Evolutionary conservation across 2,329 filamentous ascomycete species (phyloP).

Genomic region (Akanthomyces lecanii): DNA sequence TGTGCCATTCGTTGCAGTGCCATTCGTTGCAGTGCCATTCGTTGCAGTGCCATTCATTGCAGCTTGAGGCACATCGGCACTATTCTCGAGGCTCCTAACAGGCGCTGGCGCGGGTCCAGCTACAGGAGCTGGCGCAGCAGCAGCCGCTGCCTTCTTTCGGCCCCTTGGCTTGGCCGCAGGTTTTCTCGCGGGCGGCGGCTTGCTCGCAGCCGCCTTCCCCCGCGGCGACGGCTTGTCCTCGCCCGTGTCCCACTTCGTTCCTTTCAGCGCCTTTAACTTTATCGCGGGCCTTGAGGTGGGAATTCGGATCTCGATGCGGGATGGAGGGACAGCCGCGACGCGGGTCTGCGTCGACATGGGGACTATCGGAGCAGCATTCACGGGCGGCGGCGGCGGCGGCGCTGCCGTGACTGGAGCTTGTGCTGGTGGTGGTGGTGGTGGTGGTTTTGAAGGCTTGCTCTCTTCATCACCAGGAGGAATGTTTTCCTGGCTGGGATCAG

Average conservation of each 20-base stretch:
- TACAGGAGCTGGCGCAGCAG: neutral
- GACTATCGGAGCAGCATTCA: neutral
- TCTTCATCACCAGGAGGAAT: conserved; percentile 7
- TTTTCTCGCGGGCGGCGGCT: conserved; percentile 20
- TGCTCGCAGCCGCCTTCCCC: conserved; percentile 24
- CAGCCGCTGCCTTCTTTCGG: conserved; percentile 8
- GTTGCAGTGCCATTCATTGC: neutral
- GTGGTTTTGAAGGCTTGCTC: neutral
- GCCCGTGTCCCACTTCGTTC: conserved; percentile 37
- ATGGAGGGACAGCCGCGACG: conserved; percentile 14
- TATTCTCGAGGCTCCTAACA: conserved; percentile 3
- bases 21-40: conserved; percentile 16
- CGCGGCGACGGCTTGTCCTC: conserved; percentile 18
- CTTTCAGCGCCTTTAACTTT: conserved; percentile 33
- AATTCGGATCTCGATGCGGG: conserved; percentile 9
- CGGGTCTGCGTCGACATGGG: conserved; percentile 4
- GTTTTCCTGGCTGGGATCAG: conserved; percentile 10
- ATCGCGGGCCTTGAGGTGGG: conserved; percentile 29
- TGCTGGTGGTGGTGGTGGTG: neutral
- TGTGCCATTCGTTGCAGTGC: no score
- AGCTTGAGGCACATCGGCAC: conserved; percentile 14
- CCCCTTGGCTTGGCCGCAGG: conserved; percentile 14
- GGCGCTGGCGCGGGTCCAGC: neutral
- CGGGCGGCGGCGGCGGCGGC: neutral
- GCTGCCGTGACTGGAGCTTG: neutral